These are phyloP conservation scores for Hortiboletus flavorubellus DNA, from an alignment of 768 basidiomycete genomes.

Conservation along the genomic window DNA sequence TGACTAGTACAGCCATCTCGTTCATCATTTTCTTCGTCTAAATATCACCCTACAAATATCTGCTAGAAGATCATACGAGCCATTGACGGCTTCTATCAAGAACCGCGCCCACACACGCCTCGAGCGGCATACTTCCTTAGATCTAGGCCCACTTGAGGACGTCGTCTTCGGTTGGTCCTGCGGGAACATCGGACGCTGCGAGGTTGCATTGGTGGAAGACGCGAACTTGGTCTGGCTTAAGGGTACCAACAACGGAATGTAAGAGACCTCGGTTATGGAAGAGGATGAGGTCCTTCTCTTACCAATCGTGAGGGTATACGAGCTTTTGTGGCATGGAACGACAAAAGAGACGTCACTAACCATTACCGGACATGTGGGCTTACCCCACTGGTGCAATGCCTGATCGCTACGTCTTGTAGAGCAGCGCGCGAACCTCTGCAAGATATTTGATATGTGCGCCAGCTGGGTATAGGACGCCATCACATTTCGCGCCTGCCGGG, in stretches of 20 bases:
- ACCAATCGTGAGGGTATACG: constrained; percentile 88
- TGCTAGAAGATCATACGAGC: too few relatives aligned
- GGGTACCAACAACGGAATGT: constrained; percentile 68
- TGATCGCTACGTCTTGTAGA: constrained; percentile 86
- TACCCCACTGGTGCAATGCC: constrained; percentile 65
- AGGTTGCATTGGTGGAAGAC: constrained; percentile 56
- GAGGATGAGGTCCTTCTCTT: constrained; percentile 56
- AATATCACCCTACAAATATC: too few relatives aligned
- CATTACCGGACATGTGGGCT: neutral
- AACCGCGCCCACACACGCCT: too few relatives aligned
- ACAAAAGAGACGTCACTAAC: neutral
- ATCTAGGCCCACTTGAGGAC: constrained; percentile 38
- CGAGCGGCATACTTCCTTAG: neutral
- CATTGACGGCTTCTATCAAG: too few relatives aligned
- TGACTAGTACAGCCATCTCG: too few relatives aligned
- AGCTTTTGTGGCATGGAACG: constrained; percentile 32
- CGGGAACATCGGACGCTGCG: constrained; percentile 47
- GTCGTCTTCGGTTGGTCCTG: constrained; percentile 46
- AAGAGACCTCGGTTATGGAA: constrained; percentile 72
- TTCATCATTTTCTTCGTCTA: too few relatives aligned
- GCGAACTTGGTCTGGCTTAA: constrained; percentile 42
- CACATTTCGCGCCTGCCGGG: constrained; percentile 51
- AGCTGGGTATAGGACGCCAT: constrained; percentile 75
- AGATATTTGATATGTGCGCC: constrained; percentile 75
- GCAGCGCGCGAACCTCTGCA: constrained; percentile 60